A percentile compares a stretch with the other conserved stretches of the same genome.
Conservation (phyloP, 208 protist species). For the Acanthamoeba culbertsoni region DNA sequence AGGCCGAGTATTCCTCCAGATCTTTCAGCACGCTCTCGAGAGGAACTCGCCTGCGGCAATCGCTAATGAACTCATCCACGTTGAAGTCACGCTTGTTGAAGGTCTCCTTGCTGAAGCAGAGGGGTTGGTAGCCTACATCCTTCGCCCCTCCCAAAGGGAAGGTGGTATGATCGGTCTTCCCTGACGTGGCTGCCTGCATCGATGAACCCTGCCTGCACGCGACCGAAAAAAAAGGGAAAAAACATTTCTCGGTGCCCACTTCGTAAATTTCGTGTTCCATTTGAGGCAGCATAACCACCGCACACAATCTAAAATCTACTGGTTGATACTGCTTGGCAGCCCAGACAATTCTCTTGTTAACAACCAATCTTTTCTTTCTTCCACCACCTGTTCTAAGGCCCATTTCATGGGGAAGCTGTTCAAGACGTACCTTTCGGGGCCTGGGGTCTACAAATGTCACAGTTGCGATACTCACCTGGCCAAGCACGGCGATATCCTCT, state of each 20-base stretch:
- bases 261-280: too few species aligned
- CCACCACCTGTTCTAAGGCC: neutral
- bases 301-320: too few species aligned
- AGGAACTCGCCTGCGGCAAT: constrained; percentile 16
- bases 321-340: too few species aligned
- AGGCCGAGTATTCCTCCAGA: constrained; percentile 31
- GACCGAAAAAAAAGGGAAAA: too few species aligned
- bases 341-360: too few species aligned
- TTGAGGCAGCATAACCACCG: too few species aligned
- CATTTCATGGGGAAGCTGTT: constrained; percentile 6
- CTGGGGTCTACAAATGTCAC: neutral
- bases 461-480: neutral
- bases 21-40: constrained; percentile 55
- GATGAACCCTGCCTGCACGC: too few species aligned
- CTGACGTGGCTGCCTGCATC: too few species aligned
- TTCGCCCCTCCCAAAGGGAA: too few species aligned
- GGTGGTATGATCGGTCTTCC: too few species aligned
- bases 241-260: too few species aligned
- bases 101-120: constrained; percentile 42
- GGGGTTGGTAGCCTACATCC: constrained; percentile 51
- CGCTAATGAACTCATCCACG: constrained; percentile 46
- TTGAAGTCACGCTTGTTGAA: neutral
- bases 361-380: neutral
- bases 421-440: constrained; percentile 18
- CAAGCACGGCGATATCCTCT: neutral